phyloP scores from a whole-genome alignment of 495 filamentous ascomycete genomes.

The Tricharina praecox region DNA sequence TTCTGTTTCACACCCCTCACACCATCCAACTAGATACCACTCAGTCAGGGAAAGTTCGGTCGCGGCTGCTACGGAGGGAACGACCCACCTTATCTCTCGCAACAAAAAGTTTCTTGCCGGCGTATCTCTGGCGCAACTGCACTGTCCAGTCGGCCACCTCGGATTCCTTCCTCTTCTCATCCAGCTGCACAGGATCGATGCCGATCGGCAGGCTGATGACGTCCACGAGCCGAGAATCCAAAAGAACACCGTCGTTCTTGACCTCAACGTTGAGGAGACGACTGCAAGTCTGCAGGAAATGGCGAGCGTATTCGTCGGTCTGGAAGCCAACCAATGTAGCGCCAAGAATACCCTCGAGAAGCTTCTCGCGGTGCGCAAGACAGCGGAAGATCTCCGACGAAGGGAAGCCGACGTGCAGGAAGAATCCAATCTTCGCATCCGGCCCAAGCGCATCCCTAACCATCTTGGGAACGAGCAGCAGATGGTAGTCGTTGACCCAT shows the following conservation, averaged over 20 bases:
- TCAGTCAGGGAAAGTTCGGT: too few species aligned
- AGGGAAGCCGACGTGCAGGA: constrained; percentile 84
- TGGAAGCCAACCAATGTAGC: constrained; percentile 85
- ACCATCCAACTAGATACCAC: constrained; percentile 48
- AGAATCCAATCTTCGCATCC: constrained; percentile 86
- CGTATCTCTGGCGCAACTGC: constrained; percentile 60
- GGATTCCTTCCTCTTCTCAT: constrained; percentile 48
- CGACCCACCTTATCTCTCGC: constrained; percentile 69
- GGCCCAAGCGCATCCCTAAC: constrained; percentile 64
- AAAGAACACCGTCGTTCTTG: constrained; percentile 66
- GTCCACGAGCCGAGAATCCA: constrained; percentile 86
- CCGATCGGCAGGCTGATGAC: constrained; percentile 61
- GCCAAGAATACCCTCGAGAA: constrained; percentile 79
- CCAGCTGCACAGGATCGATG: constrained; percentile 64
- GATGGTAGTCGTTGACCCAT: constrained; percentile 90
- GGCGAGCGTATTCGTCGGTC: constrained; percentile 75
- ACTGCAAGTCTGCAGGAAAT: constrained; percentile 88
- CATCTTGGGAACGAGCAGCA: constrained; percentile 83
- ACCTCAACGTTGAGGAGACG: constrained; percentile 73
- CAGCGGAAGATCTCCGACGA: constrained; percentile 91
- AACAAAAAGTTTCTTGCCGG: constrained; percentile 74
- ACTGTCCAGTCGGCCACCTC: constrained; percentile 63
- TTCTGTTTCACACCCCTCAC: constrained; percentile 84
- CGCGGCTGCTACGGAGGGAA: too few species aligned
- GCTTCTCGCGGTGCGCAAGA: constrained; percentile 61